Evolutionary conservation across 495 filamentous ascomycete species (phyloP).

Genomic region (Aspergillus homomorphus): DNA sequence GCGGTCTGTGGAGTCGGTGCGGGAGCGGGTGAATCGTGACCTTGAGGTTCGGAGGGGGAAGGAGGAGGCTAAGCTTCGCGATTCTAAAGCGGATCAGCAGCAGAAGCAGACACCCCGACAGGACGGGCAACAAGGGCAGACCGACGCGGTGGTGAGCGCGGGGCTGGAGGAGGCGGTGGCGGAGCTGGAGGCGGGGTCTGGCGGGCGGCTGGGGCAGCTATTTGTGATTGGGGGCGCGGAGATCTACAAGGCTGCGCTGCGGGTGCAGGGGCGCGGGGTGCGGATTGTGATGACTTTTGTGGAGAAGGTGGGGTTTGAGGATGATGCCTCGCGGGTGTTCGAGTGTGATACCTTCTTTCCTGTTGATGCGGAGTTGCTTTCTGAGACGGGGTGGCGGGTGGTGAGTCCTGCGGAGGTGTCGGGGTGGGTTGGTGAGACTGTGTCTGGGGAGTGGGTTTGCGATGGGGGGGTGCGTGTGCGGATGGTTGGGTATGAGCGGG

Average conservation of each 20-base stretch:
- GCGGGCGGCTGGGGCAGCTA: conserved; percentile 44
- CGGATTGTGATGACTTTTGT: conserved; percentile 49
- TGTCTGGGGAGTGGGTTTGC: conserved; percentile 36
- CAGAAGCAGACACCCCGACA: conserved; percentile 7
- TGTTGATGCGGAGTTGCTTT: conserved; percentile 36
- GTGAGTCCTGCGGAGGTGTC: conserved; percentile 36
- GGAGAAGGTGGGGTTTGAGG: conserved; percentile 33
- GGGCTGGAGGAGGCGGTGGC: conserved; percentile 59
- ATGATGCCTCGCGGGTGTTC: conserved; percentile 51
- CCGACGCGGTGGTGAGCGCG: conserved; percentile 35
- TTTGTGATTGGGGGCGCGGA: conserved; percentile 91
- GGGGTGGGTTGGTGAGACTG: conserved; percentile 45
- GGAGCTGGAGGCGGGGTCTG: conserved; percentile 28
- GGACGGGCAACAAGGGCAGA: too few species aligned
- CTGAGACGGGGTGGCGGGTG: conserved; percentile 35
- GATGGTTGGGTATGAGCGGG: conserved; percentile 46
- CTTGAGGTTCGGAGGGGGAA: conserved; percentile 8
- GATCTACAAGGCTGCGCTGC: conserved; percentile 72
- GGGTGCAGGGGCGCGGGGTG: conserved; percentile 23
- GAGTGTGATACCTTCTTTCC: conserved; percentile 92
- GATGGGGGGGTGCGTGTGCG: conserved; percentile 42
- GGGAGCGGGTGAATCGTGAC: conserved; percentile 27
- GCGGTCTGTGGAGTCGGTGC: conserved; percentile 37
- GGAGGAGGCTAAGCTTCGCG: not conserved
- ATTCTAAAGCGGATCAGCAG: not conserved